Conservation (phyloP, 2,329 filamentous ascomycete species). For the Bretziella fagacearum region DNA sequence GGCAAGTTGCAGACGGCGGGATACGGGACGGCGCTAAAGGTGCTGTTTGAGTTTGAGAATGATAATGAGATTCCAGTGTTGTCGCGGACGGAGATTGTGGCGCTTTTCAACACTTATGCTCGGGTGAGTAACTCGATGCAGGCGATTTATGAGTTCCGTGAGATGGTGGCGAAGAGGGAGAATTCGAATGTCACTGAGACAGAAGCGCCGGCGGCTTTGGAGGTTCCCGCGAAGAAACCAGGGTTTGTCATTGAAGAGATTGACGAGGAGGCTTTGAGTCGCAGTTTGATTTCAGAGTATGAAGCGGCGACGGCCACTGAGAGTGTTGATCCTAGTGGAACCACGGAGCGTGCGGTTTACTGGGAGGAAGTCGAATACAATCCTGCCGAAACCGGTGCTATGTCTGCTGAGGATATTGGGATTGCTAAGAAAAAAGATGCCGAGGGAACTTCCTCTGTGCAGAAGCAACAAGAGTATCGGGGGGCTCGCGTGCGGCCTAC, state of each 20-base stretch:
- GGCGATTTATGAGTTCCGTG: constrained; percentile 55
- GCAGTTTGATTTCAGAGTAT: background rate
- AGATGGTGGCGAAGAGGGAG: constrained; percentile 28
- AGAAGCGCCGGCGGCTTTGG: background rate
- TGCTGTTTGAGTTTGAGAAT: constrained; percentile 83
- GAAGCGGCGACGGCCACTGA: constrained; percentile 1
- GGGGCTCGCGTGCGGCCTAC: constrained; percentile 19
- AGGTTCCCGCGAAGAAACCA: background rate
- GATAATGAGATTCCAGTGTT: constrained; percentile 49
- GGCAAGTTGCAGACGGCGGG: constrained; percentile 91
- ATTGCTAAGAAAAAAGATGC: too few species aligned
- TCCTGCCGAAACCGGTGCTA: constrained; percentile 9
- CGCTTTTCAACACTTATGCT: constrained; percentile 84
- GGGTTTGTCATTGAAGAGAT: background rate
- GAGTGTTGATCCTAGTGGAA: background rate
- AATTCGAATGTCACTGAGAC: background rate
- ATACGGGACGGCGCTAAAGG: constrained; percentile 86
- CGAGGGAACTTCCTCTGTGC: too few species aligned
- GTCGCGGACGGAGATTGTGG: constrained; percentile 80
- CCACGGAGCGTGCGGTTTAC: constrained; percentile 4
- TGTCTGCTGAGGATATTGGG: constrained; percentile 15
- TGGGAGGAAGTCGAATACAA: constrained; percentile 7
- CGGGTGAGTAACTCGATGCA: constrained; percentile 67
- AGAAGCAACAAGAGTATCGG: constrained; percentile 18
- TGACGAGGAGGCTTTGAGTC: background rate